Evolutionary conservation across 345 rosid genomes (phyloP).

Genomic region (Salix suchowensis): DNA sequence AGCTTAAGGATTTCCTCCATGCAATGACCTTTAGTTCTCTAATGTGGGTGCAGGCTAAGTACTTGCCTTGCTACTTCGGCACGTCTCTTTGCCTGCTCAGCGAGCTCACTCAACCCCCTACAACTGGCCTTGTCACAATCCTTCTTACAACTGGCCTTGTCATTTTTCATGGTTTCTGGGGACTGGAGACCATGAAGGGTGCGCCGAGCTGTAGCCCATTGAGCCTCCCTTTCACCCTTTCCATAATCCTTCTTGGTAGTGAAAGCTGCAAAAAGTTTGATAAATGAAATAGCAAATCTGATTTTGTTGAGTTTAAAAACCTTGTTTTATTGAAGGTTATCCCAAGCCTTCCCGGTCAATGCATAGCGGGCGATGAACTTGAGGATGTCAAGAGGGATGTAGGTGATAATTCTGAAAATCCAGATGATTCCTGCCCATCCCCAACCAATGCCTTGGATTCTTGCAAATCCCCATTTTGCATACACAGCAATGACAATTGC

Average conservation of each 20-base stretch:
- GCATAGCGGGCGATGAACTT: conserved; percentile 65
- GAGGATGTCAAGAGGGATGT: conserved; percentile 66
- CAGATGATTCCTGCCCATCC: conserved; percentile 80
- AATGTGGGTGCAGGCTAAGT: neutral
- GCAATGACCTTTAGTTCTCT: neutral
- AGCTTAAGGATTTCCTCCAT: neutral
- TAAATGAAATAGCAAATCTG: neutral
- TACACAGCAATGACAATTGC: conserved; percentile 64
- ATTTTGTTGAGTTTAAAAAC: conserved; percentile 14
- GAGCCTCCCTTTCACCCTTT: conserved; percentile 84
- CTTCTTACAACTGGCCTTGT: conserved; percentile 62
- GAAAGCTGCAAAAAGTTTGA: conserved; percentile 45
- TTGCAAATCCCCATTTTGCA: conserved; percentile 62
- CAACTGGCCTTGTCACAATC: conserved; percentile 63
- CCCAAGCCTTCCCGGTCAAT: conserved; percentile 62
- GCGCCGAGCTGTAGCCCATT: conserved; percentile 85
- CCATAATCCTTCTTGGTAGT: conserved; percentile 87
- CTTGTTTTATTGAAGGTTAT: conserved; percentile 46
- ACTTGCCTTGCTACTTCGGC: conserved; percentile 82
- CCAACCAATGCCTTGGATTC: conserved; percentile 71
- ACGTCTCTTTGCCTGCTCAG: conserved; percentile 83
- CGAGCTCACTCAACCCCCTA: conserved; percentile 72
- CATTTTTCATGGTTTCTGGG: conserved; percentile 48
- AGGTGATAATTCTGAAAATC: conserved; percentile 53
- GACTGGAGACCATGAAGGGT: conserved; percentile 79